Evolutionary conservation across 768 basidiomycete species (phyloP).

Genomic region (Kwoniella dendrophila): DNA sequence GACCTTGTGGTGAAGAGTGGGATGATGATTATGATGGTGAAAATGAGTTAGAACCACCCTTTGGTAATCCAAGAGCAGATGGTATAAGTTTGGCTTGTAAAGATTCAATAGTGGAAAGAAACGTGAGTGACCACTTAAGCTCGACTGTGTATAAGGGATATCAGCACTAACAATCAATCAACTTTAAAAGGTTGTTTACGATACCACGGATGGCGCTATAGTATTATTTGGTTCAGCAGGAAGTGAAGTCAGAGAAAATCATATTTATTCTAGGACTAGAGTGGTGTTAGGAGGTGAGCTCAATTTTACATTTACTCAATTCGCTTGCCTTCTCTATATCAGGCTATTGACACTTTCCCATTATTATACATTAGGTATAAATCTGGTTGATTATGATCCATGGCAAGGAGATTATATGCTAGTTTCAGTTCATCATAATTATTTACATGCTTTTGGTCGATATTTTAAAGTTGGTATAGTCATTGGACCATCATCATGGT

Average conservation of each 20-base stretch:
- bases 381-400: constrained; percentile 55
- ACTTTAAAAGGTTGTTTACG: constrained; percentile 49
- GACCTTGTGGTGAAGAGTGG: constrained; percentile 57
- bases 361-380: constrained; percentile 46
- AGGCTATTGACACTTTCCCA: background rate
- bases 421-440: constrained; percentile 52
- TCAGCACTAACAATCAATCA: background rate
- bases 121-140: constrained; percentile 51
- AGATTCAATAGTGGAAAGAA: constrained; percentile 54
- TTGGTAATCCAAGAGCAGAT: constrained; percentile 54
- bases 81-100: constrained; percentile 57
- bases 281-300: constrained; percentile 53
- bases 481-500: constrained; percentile 56
- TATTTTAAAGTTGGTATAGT: constrained; percentile 56
- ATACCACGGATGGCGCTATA: constrained; percentile 56
- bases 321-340: background rate
- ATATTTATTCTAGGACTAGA: constrained; percentile 50
- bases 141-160: too few species aligned
- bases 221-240: constrained; percentile 56
- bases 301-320: background rate
- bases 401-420: constrained; percentile 56
- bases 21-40: constrained; percentile 55
- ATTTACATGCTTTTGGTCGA: constrained; percentile 48
- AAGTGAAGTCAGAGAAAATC: constrained; percentile 48
- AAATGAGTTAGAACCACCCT: constrained; percentile 37